These are phyloP conservation scores for Sesbania bispinosa DNA, from an alignment of 306 rosid species.

Conservation along the genomic window DNA sequence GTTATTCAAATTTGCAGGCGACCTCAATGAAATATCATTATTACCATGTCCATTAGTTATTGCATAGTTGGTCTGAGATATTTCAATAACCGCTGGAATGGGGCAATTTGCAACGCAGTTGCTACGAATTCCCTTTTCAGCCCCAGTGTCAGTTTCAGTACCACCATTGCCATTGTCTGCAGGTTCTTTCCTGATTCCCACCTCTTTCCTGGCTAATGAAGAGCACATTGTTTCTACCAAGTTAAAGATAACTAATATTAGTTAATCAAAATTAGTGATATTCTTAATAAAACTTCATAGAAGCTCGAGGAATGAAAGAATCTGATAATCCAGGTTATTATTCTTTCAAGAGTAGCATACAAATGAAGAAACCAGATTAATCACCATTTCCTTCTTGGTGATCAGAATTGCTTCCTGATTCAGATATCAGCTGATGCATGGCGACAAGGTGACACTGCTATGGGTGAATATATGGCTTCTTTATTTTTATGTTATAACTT, in stretches of 20 bases:
- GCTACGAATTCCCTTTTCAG: constrained; percentile 30
- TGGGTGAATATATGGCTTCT: neutral
- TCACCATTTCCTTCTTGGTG: constrained; percentile 22
- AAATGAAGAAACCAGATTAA: neutral
- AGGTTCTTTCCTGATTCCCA: constrained; percentile 24
- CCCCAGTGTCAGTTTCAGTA: constrained; percentile 24
- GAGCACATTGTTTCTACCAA: constrained; percentile 46
- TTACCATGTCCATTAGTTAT: constrained; percentile 30
- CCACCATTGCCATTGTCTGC: constrained; percentile 23
- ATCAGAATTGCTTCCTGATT: neutral
- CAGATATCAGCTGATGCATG: constrained; percentile 4
- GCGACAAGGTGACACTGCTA: neutral
- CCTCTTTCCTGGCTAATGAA: constrained; percentile 34
- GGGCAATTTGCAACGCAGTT: constrained; percentile 37
- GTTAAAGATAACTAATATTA: constrained; percentile 13
- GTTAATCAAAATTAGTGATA: constrained; percentile 2
- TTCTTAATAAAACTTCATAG: neutral
- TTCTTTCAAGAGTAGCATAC: neutral
- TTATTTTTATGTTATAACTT: neutral
- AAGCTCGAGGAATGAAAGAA: constrained; percentile 25
- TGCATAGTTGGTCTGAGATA: constrained; percentile 20
- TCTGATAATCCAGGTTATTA: neutral
- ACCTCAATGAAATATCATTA: constrained; percentile 35
- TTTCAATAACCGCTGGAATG: constrained; percentile 22
- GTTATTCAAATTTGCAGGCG: constrained; percentile 12